Conservation (phyloP, 768 basidiomycete species). For the Trametes cubensis region DNA sequence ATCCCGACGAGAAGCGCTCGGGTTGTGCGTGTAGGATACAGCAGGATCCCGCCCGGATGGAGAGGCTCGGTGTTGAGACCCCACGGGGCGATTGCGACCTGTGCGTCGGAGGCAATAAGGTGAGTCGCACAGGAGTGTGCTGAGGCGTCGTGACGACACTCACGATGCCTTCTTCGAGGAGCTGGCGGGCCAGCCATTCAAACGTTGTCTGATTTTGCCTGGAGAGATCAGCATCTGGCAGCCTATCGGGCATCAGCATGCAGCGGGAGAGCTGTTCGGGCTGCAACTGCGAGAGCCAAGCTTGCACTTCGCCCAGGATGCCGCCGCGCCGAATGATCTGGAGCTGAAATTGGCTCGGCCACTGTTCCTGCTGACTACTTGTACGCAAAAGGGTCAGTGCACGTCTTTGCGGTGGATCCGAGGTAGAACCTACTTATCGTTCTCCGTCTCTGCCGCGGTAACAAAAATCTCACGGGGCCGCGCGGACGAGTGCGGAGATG, state of each 20-base stretch:
- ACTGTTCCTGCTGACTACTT: conserved; percentile 52
- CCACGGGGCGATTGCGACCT: conserved; percentile 60
- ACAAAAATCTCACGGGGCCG: conserved; percentile 54
- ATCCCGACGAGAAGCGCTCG: conserved; percentile 33
- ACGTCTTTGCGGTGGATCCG: background rate
- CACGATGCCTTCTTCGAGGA: conserved; percentile 57
- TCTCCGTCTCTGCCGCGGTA: conserved; percentile 70
- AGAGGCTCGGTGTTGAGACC: conserved; percentile 42
- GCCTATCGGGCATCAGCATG: conserved; percentile 65
- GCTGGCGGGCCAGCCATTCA: conserved; percentile 53
- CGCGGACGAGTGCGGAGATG: conserved; percentile 46
- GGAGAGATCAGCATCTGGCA: conserved; percentile 50
- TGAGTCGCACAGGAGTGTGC: background rate
- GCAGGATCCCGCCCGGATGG: conserved; percentile 48
- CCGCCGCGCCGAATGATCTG: conserved; percentile 44
- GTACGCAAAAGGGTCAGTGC: conserved; percentile 19
- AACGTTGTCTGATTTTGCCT: conserved; percentile 57
- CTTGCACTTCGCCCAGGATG: conserved; percentile 49
- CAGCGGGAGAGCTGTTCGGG: conserved; percentile 39
- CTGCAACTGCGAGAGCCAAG: conserved; percentile 51
- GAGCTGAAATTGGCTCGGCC: conserved; percentile 53
- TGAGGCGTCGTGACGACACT: conserved; percentile 27
- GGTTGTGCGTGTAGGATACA: conserved; percentile 29
- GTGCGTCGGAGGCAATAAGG: conserved; percentile 17
- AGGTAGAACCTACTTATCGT: conserved; percentile 60